phyloP scores from a whole-genome alignment of 768 basidiomycete genomes.

The Suillus decipiens region DNA sequence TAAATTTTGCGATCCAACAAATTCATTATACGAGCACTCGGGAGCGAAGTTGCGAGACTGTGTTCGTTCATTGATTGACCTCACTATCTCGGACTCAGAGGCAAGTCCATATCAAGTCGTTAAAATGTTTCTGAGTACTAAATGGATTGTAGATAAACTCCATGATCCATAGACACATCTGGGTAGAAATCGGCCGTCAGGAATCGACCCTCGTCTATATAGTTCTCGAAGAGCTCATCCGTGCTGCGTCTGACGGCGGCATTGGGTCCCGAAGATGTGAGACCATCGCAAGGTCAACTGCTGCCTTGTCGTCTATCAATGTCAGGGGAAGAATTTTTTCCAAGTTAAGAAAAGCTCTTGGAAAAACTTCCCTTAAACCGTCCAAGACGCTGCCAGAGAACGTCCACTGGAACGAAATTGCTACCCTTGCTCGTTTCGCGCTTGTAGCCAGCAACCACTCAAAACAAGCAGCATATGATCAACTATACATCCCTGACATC shows the following conservation, averaged over 20 bases:
- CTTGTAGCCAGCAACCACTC: slow-evolving; percentile 71
- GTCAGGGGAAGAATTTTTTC: slow-evolving; percentile 78
- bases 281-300: slow-evolving; percentile 70
- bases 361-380: slow-evolving; percentile 67
- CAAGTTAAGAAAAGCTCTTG: slow-evolving; percentile 77
- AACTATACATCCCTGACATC: slow-evolving; percentile 82
- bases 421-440: slow-evolving; percentile 74
- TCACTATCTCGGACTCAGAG: slow-evolving; percentile 72
- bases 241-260: slow-evolving; percentile 82
- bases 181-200: slow-evolving; percentile 73
- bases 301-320: slow-evolving; percentile 72
- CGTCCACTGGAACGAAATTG: slow-evolving; percentile 78
- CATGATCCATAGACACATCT: slow-evolving; percentile 71
- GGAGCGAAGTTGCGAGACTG: slow-evolving; percentile 79
- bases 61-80: slow-evolving; percentile 73
- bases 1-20: slow-evolving; percentile 67
- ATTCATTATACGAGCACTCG: slow-evolving; percentile 67
- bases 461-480: slow-evolving; percentile 61
- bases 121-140: slow-evolving; percentile 8
- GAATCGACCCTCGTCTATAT: slow-evolving; percentile 69
- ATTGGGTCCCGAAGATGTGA: slow-evolving; percentile 76
- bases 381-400: slow-evolving; percentile 69
- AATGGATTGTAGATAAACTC: slow-evolving; percentile 54
- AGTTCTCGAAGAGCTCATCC: slow-evolving; percentile 77
- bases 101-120: slow-evolving; percentile 39